Percentiles rank a stretch among this genome's conserved stretches.
phyloP scores from a whole-genome alignment of 495 filamentous ascomycete genomes.

The Collariella sp. region DNA sequence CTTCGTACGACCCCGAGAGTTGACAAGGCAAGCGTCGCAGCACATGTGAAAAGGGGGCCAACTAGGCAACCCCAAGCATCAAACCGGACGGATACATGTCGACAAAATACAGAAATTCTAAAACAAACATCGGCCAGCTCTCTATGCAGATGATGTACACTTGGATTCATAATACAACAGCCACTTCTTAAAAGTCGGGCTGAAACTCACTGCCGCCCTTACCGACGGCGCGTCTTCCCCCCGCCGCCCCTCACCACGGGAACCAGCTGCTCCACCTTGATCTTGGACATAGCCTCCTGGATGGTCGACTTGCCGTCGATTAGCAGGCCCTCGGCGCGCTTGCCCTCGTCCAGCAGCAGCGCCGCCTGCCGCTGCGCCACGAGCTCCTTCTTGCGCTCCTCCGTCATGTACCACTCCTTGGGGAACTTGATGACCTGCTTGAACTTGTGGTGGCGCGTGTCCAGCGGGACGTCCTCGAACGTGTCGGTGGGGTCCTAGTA shows the following conservation, averaged over 20 bases:
- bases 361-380: conserved; percentile 47
- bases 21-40: no score
- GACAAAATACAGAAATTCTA: background rate
- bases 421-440: conserved; percentile 69
- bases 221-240: conserved; percentile 3
- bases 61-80: no score
- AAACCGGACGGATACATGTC: background rate
- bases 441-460: conserved; percentile 75
- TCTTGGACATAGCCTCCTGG: conserved; percentile 29
- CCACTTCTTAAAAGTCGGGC: background rate
- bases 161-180: conserved; percentile 15
- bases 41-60: no score
- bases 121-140: background rate
- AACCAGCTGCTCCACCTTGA: conserved; percentile 3
- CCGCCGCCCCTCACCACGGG: conserved; percentile 1
- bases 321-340: conserved; percentile 37
- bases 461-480: conserved; percentile 83
- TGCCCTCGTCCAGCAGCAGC: conserved; percentile 39
- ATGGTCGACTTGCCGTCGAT: conserved; percentile 50
- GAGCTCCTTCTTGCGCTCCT: conserved; percentile 56
- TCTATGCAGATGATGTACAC: conserved; percentile 13
- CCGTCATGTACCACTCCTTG: conserved; percentile 68
- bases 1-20: no score
- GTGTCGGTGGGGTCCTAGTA: conserved; percentile 59
- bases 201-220: background rate